phyloP scores from a whole-genome alignment of 768 basidiomycete species.

The Tricholoma hemisulphureum region DNA sequence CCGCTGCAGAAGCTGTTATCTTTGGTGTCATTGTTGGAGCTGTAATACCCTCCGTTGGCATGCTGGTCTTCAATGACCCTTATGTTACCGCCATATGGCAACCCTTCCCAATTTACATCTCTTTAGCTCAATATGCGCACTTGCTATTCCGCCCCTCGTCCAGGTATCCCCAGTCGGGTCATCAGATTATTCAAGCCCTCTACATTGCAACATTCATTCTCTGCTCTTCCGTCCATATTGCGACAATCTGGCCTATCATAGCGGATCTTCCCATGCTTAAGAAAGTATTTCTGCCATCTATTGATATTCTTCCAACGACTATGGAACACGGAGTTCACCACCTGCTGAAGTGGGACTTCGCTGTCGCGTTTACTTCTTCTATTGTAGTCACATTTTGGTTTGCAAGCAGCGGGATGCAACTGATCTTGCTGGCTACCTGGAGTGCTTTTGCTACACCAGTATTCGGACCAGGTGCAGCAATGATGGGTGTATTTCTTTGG shows the following conservation, averaged over 20 bases:
- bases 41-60: constrained; percentile 44
- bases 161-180: constrained; percentile 34
- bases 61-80: constrained; percentile 43
- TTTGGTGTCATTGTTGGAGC: constrained; percentile 47
- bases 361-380: constrained; percentile 38
- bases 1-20: constrained; percentile 50
- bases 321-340: constrained; percentile 32
- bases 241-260: constrained; percentile 36
- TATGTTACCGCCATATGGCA: constrained; percentile 55
- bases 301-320: constrained; percentile 20
- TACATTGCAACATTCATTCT: constrained; percentile 42
- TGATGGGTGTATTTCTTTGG: constrained; percentile 48
- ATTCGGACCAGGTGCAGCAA: constrained; percentile 52
- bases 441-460: constrained; percentile 38
- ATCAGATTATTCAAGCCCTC: constrained; percentile 33
- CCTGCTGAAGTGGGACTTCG: constrained; percentile 53
- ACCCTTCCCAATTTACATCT: constrained; percentile 46
- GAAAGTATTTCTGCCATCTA: constrained; percentile 37
- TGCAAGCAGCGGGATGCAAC: constrained; percentile 29
- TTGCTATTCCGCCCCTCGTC: constrained; percentile 38
- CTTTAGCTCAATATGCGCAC: constrained; percentile 40
- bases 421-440: constrained; percentile 41
- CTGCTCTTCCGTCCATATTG: constrained; percentile 42
- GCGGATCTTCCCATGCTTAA: constrained; percentile 30
- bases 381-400: constrained; percentile 53